Conservation (phyloP, 2,329 filamentous ascomycete genomes). For the Zymoseptoria crescenta region DNA sequence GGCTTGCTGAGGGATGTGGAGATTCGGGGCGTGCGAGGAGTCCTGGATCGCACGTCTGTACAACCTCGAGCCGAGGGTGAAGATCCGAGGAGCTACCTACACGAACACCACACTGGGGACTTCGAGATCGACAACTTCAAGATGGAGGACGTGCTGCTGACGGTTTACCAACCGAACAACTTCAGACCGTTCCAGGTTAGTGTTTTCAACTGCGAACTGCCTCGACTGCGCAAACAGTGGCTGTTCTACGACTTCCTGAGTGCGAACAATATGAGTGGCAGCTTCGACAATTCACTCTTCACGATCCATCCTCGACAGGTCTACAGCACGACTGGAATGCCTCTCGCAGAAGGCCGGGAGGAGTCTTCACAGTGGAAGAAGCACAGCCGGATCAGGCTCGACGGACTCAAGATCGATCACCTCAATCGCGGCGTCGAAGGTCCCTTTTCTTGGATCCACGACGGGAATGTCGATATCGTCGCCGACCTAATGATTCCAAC, state of each 20-base stretch:
- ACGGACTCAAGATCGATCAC: constrained; percentile 90
- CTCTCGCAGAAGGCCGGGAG: constrained; percentile 49
- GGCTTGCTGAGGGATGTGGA: constrained; percentile 86
- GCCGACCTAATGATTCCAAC: constrained; percentile 91
- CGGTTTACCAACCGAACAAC: constrained; percentile 77
- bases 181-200: constrained; percentile 95
- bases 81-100: constrained; percentile 80
- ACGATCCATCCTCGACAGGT: constrained; percentile 92
- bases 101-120: constrained; percentile 81
- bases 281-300: constrained; percentile 90
- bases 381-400: constrained; percentile 83
- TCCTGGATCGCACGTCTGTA: constrained; percentile 83
- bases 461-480: constrained; percentile 93
- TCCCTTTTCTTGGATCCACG: constrained; percentile 95
- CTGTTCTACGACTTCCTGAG: constrained; percentile 96
- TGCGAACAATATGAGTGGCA: constrained; percentile 92
- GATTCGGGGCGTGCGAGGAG: constrained; percentile 84
- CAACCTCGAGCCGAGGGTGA: constrained; percentile 52
- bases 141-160: constrained; percentile 85
- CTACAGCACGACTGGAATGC: constrained; percentile 65
- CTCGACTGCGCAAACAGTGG: constrained; percentile 89
- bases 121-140: constrained; percentile 98
- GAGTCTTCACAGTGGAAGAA: constrained; percentile 84
- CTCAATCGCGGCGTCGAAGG: constrained; percentile 88
- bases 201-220: constrained; percentile 91